phyloP scores from a whole-genome alignment of 768 basidiomycete species.

The Russula ochroleuca region DNA sequence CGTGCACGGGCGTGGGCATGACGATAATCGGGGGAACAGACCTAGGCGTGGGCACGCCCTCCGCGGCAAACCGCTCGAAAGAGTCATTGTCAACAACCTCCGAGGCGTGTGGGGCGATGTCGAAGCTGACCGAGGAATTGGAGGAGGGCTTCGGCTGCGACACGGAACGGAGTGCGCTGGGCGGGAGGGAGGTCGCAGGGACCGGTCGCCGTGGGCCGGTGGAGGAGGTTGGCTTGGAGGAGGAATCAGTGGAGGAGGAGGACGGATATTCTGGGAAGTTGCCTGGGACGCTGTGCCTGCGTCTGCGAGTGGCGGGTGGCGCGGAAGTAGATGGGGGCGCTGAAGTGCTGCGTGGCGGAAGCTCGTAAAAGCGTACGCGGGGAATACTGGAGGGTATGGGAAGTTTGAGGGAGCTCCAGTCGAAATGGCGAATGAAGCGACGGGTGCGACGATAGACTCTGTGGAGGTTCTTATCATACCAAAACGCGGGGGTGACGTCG shows the following conservation, averaged over 20 bases:
- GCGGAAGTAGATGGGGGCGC: neutral
- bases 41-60: slow-evolving; percentile 10
- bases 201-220: slow-evolving; percentile 12
- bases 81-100: slow-evolving; percentile 20
- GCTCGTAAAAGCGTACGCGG: slow-evolving; percentile 27
- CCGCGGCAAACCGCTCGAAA: slow-evolving; percentile 1
- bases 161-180: slow-evolving; percentile 19
- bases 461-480: slow-evolving; percentile 40
- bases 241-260: slow-evolving; percentile 19
- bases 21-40: slow-evolving; percentile 25
- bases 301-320: neutral
- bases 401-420: slow-evolving; percentile 24
- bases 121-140: slow-evolving; percentile 28
- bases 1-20: neutral
- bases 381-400: slow-evolving; percentile 28
- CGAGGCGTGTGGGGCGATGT: slow-evolving; percentile 18
- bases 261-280: slow-evolving; percentile 17
- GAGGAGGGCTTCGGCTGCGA: slow-evolving; percentile 19
- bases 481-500: slow-evolving; percentile 47
- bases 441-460: slow-evolving; percentile 32
- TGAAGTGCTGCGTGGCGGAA: slow-evolving; percentile 1
- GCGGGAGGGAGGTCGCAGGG: slow-evolving; percentile 23
- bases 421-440: slow-evolving; percentile 25
- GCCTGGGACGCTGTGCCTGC: slow-evolving; percentile 21
- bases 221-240: neutral